Evolutionary conservation across 2,329 filamentous ascomycete species (phyloP).

Genomic region (Penicillium nordicum): DNA sequence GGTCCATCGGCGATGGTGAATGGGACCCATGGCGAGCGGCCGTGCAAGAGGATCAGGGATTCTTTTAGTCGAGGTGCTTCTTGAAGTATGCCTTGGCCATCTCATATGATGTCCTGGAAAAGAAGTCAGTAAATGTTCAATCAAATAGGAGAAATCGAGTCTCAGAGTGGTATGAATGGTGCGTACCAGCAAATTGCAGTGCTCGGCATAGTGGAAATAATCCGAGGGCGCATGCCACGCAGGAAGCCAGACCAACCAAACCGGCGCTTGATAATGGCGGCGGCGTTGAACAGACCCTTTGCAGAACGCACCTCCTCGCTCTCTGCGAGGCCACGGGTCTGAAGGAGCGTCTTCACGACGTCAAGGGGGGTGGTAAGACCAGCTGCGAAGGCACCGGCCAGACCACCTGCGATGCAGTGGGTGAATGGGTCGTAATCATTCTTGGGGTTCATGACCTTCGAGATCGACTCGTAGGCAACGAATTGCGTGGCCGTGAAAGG

Average conservation of each 20-base stretch:
- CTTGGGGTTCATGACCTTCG: conserved; percentile 83
- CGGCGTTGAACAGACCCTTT: conserved; percentile 76
- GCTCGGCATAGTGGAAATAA: conserved; percentile 96
- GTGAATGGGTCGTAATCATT: conserved; percentile 82
- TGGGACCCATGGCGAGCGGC: conserved; percentile 6
- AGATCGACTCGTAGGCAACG: conserved; percentile 94
- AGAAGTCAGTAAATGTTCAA: conserved; percentile 7
- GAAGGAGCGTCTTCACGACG: conserved; percentile 95
- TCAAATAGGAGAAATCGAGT: not conserved
- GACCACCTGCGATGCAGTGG: conserved; percentile 86
- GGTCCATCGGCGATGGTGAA: conserved; percentile 1
- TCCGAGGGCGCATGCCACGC: conserved; percentile 83
- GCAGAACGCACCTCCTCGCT: conserved; percentile 81
- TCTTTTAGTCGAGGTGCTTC: conserved; percentile 30
- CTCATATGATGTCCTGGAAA: conserved; percentile 60
- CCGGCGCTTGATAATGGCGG: conserved; percentile 73
- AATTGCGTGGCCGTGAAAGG: conserved; percentile 97
- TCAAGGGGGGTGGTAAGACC: conserved; percentile 94
- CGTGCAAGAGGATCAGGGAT: not conserved
- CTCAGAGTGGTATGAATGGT: conserved; percentile 27
- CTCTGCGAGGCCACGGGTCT: conserved; percentile 80
- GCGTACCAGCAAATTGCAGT: conserved; percentile 97
- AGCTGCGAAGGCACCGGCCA: conserved; percentile 90
- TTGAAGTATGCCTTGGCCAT: conserved; percentile 68
- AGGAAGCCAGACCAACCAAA: conserved; percentile 88